Evolutionary conservation across 106 monocot genomes (phyloP).

Genomic region (Dendrobium chrysotoxum): DNA sequence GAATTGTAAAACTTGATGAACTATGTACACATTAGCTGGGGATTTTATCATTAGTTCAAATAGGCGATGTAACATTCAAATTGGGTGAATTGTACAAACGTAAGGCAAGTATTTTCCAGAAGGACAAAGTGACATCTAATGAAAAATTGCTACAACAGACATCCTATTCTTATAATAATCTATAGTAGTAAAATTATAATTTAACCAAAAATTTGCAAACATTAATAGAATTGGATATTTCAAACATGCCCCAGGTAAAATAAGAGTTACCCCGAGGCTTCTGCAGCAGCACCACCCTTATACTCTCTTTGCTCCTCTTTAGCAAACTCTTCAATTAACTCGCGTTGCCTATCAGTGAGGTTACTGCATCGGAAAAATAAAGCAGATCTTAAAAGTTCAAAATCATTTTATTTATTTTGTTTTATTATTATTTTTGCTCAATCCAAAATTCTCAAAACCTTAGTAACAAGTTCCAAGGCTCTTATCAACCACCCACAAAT

Average conservation of each 20-base stretch:
- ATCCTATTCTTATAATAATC: background rate
- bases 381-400: background rate
- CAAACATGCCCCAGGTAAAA: background rate
- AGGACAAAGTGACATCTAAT: background rate
- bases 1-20: background rate
- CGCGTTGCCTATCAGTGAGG: slow-evolving; percentile 42
- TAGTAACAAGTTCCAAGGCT: too few species aligned
- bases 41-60: background rate
- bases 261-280: slow-evolving; percentile 38
- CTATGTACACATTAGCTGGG: background rate
- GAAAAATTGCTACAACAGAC: slow-evolving; percentile 1
- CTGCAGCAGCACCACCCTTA: slow-evolving; percentile 35
- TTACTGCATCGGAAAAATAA: slow-evolving; percentile 24
- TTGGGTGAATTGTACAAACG: background rate
- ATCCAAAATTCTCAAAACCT: too few species aligned
- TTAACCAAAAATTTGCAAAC: background rate
- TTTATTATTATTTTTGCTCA: too few species aligned
- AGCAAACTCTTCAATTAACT: slow-evolving; percentile 57
- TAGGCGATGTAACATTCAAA: too few species aligned
- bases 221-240: background rate
- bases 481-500: too few species aligned
- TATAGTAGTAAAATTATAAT: background rate
- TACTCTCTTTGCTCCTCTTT: slow-evolving; percentile 56
- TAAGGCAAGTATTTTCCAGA: background rate
- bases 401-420: too few species aligned